Percentiles rank a stretch among this genome's conserved stretches.
Evolutionary conservation across 2,329 filamentous ascomycete species (phyloP).

Genomic region (Emericellopsis cladophorae): DNA sequence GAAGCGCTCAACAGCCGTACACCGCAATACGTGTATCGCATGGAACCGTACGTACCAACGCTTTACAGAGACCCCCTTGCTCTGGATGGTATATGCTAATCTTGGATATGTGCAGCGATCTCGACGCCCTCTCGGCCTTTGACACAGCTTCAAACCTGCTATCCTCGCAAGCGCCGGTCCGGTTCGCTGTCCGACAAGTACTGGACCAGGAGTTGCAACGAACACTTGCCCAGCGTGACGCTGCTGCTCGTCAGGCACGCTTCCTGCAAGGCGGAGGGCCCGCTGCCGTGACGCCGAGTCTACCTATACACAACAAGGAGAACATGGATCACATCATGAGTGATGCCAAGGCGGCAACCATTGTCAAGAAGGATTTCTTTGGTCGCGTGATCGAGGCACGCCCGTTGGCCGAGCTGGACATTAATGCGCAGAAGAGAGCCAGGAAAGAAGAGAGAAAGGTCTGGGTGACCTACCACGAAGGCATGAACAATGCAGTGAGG

Average conservation of each 20-base stretch:
- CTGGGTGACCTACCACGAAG: slow-evolving; percentile 85
- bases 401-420: slow-evolving; percentile 26
- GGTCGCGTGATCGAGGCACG: slow-evolving; percentile 51
- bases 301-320: slow-evolving; percentile 24
- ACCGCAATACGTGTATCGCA: slow-evolving; percentile 73
- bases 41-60: slow-evolving; percentile 69
- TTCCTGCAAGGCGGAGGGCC: slow-evolving; percentile 37
- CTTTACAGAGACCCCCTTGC: background rate
- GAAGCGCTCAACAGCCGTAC: slow-evolving; percentile 47
- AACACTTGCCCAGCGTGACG: slow-evolving; percentile 54
- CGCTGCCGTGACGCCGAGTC: slow-evolving; percentile 4
- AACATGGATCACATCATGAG: slow-evolving; percentile 16
- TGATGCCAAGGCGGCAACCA: slow-evolving; percentile 18
- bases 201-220: slow-evolving; percentile 81
- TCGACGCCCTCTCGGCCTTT: slow-evolving; percentile 71
- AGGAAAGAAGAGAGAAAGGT: slow-evolving; percentile 45
- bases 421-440: slow-evolving; percentile 18
- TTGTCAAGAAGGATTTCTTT: slow-evolving; percentile 73
- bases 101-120: slow-evolving; percentile 26
- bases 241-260: slow-evolving; percentile 51
- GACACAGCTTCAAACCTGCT: slow-evolving; percentile 50
- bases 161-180: slow-evolving; percentile 54
- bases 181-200: slow-evolving; percentile 90
- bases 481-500: slow-evolving; percentile 81
- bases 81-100: slow-evolving; percentile 4